phyloP scores from a whole-genome alignment of 73 alveolate species.

The Blepharisma japonicum region DNA sequence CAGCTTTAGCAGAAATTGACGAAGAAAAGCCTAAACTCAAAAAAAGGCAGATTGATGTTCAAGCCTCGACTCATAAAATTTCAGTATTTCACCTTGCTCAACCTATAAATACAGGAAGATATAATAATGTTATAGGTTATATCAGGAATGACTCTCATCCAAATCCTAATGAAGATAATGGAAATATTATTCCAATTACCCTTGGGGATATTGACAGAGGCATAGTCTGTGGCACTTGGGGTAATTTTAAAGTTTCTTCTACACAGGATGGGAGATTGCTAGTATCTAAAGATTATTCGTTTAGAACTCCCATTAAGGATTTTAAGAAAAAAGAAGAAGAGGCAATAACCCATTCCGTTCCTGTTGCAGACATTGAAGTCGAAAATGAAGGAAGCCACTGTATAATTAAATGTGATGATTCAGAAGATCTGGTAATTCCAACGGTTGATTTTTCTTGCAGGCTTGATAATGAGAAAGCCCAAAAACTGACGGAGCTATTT shows the following conservation, averaged over 20 bases:
- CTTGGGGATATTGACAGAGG: background rate
- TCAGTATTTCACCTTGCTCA: conserved; percentile 21
- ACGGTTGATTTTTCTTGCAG: no score
- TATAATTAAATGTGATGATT: no score
- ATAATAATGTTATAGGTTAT: conserved; percentile 4
- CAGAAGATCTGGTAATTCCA: no score
- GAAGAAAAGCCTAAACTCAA: conserved; percentile 24
- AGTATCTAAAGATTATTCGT: background rate
- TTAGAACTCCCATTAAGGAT: background rate
- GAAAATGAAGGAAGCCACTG: no score
- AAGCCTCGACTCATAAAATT: background rate
- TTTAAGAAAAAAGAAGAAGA: no score
- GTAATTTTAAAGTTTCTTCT: background rate
- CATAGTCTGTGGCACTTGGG: background rate
- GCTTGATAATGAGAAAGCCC: no score
- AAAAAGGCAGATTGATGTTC: background rate
- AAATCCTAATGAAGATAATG: conserved; percentile 3
- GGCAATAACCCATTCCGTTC: no score
- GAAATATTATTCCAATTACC: conserved; percentile 16
- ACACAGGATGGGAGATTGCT: conserved; percentile 10
- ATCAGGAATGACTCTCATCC: conserved; percentile 10
- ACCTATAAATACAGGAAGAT: background rate
- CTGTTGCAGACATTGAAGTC: no score
- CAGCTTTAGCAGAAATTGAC: conserved; percentile 24
- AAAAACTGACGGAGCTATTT: no score